These are phyloP conservation scores for Funneliformis geosporum DNA, from an alignment of 192 early-diverging fungal genomes.

Conservation along the genomic window DNA sequence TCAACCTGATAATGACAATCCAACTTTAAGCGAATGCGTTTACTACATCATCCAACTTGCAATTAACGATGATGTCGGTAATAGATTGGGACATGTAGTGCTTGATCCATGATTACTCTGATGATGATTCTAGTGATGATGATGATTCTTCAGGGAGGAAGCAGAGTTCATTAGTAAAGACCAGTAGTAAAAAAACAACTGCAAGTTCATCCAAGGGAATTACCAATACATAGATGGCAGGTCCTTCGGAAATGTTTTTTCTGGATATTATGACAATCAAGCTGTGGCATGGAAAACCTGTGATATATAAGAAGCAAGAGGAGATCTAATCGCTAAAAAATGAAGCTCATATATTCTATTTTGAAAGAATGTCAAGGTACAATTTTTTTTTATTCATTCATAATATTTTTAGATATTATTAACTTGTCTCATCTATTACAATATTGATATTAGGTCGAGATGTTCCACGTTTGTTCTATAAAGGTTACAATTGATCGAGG, in stretches of 20 bases:
- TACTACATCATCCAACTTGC: constrained; percentile 14
- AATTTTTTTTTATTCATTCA: neutral
- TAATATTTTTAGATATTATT: constrained; percentile 1
- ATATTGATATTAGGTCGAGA: constrained; percentile 14
- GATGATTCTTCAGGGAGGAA: neutral
- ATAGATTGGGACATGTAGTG: neutral
- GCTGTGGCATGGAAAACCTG: constrained; percentile 16
- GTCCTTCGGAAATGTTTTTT: constrained; percentile 7
- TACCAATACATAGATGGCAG: constrained; percentile 18
- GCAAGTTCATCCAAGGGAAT: constrained; percentile 12
- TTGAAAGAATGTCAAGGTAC: constrained; percentile 24
- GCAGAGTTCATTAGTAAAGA: neutral
- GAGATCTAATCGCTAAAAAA: neutral
- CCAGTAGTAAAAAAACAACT: neutral
- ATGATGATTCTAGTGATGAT: neutral
- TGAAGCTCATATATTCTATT: constrained; percentile 12
- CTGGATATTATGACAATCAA: constrained; percentile 12
- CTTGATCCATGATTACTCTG: neutral
- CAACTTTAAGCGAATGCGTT: constrained; percentile 23
- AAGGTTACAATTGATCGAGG: constrained; percentile 21
- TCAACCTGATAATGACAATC: neutral
- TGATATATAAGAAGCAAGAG: constrained; percentile 11
- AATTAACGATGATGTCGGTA: constrained; percentile 12
- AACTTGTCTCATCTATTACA: constrained; percentile 27
- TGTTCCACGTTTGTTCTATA: constrained; percentile 21